Evolutionary conservation across 371 early-diverging fungal genomes (phyloP), one percentile per base, ranked within the genome.

Genomic region (Capillidium heterosporum): DNA sequence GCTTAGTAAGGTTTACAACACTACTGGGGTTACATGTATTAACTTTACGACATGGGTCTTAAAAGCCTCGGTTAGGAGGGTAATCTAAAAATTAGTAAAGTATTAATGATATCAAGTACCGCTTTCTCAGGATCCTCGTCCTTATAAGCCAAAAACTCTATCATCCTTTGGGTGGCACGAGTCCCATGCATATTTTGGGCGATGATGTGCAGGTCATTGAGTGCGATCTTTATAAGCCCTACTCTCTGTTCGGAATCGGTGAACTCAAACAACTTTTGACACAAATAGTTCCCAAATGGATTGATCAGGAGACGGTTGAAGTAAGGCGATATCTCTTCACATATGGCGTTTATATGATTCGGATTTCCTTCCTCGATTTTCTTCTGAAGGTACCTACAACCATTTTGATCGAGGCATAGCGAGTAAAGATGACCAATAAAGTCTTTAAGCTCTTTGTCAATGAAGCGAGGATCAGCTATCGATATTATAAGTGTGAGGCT

Each of bases 151-250:
- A 89, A 60, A 59, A 71, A 75, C 59, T 97, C 98, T 56, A 98
- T 84, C 66, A 93, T 73, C 68, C 89, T 92, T 65, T 98, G 96
- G 41, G 91, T 82, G 8, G 95, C 98, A 50, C 98, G 76, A 31
- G 97, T 97, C 19, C 98, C 98, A 66, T 97, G 96, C 80, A 91
- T 87, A 68, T 94, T 94, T 47, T 91, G 65, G 32, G 87, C 82
- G 46, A 96, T 85, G 31, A 66, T 72, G 32, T 84, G 75, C 27
- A 97, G 62, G 15, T 86, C 80, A 1, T 81, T 77, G 0, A 85
- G 75, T 0, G 88, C 81, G 4, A 65, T 73, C 43, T 80, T 73
- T 2, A 91, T 76, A 56, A 91, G 77, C 48, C 66, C 65, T 2
- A 76, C 77, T 26, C 84, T 72, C 66, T 91, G 89, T 1, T 67